Base-by-base conservation (phyloP, 192 early-diverging fungal genomes). In the Backusella liffmaniae region DNA sequence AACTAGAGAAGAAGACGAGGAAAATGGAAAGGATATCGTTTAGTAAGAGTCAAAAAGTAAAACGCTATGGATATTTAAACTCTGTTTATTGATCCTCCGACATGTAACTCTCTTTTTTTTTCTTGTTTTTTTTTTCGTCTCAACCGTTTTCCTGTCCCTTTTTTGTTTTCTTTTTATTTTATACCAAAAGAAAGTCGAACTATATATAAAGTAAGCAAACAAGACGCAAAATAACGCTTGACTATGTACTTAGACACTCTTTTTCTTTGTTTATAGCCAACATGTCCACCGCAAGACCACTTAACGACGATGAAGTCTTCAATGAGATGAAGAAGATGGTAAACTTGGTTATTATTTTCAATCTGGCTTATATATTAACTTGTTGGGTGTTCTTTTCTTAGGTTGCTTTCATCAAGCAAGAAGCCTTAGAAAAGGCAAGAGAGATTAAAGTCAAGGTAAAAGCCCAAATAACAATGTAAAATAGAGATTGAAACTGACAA, bases 291-390 rank as follows among this genome's bases (percentile, higher is more conserved):
- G 76, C 77, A 36, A 69, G 80, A 75, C 73, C 92, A 67, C 86
- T 99, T 73, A 98, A 96, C 87, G 97, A 99, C 79, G 92, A 94
- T 74, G 96, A 99, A 88, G 97, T 98, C 59, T 87, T 88, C 79
- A 90, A 90, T 76, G 97, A 99, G 90, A 99, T 99, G 97, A 93
- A 90, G 86, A 99, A 99, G 89, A 98, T 99, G 97, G 96, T 94
- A 82, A 70, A 6, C 1, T 53, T 49, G 18, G 15, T 21, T 49
- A n/a, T 49, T 49, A 32, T 16, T 44, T 21, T 18, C 16, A 72
- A 32, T 34, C 65, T 59, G 29, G 4, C 49, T 32, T 67, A 35
- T 36, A 34, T 53, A 34, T 70, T 77, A 39, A 39, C 37, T 12
- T 39, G 37, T 39, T 39, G 37, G 32, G 32, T 32, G 32, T 77